Evolutionary conservation across 2,329 filamentous ascomycete species (phyloP).

Genomic region (Colletotrichum cuscutae): DNA sequence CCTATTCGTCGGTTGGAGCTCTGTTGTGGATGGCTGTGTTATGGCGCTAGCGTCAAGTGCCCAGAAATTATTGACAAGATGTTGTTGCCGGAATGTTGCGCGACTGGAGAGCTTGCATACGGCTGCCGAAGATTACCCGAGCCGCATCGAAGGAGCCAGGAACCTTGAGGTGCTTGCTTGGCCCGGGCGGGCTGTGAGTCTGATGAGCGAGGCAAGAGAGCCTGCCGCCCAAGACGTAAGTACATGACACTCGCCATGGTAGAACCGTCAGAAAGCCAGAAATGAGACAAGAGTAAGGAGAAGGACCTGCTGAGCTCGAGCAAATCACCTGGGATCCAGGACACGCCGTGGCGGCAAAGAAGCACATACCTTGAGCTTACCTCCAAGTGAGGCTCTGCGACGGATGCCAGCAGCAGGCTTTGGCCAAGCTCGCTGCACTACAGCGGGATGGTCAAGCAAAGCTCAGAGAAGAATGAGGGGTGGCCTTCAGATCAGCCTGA

Average conservation of each 20-base stretch:
- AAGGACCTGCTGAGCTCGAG: conserved; percentile 2
- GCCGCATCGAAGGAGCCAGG: not conserved
- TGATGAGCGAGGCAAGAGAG: conserved; percentile 15
- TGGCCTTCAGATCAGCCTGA: not conserved
- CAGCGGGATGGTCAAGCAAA: not conserved
- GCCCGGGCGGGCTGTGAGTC: not conserved
- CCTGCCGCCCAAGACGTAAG: not conserved
- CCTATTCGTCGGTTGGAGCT: conserved; percentile 24
- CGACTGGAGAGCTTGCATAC: too few relatives aligned
- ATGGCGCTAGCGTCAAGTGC: conserved; percentile 32
- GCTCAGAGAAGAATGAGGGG: not conserved
- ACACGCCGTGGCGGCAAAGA: not conserved
- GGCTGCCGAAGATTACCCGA: conserved; percentile 32
- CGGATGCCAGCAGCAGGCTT: conserved; percentile 30
- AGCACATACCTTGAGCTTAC: conserved; percentile 33
- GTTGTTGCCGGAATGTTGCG: conserved; percentile 32
- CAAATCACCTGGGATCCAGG: not conserved
- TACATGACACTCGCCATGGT: conserved; percentile 2
- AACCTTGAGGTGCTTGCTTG: not conserved
- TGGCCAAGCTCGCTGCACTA: conserved; percentile 12
- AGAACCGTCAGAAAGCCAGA: not conserved
- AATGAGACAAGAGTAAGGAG: not conserved
- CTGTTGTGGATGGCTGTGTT: conserved; percentile 34
- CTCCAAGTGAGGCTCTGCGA: conserved; percentile 30
- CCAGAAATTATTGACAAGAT: conserved; percentile 25